Percentiles rank a stretch among this genome's conserved stretches.
Evolutionary conservation across 495 filamentous ascomycete species (phyloP).

Genomic region (Hypoxylon intermedium): DNA sequence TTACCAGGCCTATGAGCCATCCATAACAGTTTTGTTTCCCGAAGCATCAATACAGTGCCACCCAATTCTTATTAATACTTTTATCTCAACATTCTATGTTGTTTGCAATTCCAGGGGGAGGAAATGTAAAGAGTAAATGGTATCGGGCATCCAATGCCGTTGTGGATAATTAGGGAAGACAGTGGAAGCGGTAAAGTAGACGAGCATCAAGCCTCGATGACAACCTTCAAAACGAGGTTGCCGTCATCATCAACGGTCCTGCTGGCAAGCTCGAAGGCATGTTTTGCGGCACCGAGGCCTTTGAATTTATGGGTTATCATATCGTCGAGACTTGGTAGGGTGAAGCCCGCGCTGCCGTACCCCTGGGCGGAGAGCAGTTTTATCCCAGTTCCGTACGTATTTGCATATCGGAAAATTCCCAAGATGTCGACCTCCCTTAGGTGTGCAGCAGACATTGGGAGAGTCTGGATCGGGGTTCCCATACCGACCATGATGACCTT

Average conservation of each 20-base stretch:
- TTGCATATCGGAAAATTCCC: conserved; percentile 91
- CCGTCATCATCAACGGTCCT: conserved; percentile 78
- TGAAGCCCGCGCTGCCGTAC: conserved; percentile 56
- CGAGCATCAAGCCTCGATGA: conserved; percentile 65
- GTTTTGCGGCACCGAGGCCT: conserved; percentile 68
- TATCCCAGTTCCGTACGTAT: conserved; percentile 85
- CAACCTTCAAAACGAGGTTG: conserved; percentile 83
- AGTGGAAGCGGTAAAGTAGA: neutral
- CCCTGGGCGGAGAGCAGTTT: conserved; percentile 65
- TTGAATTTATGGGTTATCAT: conserved; percentile 79
- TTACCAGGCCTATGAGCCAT: conserved; percentile 28
- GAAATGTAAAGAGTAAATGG: conserved; percentile 12
- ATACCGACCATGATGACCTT: conserved; percentile 89
- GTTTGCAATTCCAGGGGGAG: no score
- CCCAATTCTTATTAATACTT: no score
- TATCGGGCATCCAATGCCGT: conserved; percentile 9
- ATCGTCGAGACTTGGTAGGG: conserved; percentile 67
- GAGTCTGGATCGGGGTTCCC: conserved; percentile 88
- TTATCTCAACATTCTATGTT: no score
- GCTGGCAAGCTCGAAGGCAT: conserved; percentile 83
- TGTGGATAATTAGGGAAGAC: neutral
- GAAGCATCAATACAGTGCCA: conserved; percentile 21
- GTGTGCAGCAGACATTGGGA: conserved; percentile 84
- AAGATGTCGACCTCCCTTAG: conserved; percentile 89
- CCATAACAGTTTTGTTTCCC: conserved; percentile 24